These are phyloP conservation scores for Leishmania amazonensis DNA, from an alignment of 208 protist species.

Conservation along the genomic window DNA sequence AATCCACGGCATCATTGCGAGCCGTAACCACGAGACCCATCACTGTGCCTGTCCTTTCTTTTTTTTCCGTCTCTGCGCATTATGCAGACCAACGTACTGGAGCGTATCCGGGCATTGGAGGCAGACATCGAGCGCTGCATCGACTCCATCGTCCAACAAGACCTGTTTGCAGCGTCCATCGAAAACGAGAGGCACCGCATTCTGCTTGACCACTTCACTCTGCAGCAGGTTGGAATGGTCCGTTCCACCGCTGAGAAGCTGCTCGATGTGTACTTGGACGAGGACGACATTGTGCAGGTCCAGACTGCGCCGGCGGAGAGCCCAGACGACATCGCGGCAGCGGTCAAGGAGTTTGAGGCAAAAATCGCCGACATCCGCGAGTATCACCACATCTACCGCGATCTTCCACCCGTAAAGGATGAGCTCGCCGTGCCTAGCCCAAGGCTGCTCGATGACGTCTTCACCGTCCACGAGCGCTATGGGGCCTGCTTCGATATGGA, in stretches of 20 bases:
- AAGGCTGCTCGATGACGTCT: slow-evolving; percentile 55
- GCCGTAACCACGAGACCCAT: background rate
- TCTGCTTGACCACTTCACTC: slow-evolving; percentile 76
- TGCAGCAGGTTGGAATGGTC: slow-evolving; percentile 59
- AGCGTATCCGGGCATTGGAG: slow-evolving; percentile 80
- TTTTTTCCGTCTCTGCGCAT: background rate
- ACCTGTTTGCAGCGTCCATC: slow-evolving; percentile 49
- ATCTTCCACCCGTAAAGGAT: slow-evolving; percentile 57
- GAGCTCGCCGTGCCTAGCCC: slow-evolving; percentile 58
- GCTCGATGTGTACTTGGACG: slow-evolving; percentile 83
- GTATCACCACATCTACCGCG: slow-evolving; percentile 78
- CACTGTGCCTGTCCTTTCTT: background rate
- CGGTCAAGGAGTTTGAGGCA: slow-evolving; percentile 74
- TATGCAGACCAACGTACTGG: slow-evolving; percentile 73
- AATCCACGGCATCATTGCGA: background rate
- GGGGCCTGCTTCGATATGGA: slow-evolving; percentile 82
- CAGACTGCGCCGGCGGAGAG: slow-evolving; percentile 60
- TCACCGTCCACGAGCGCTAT: slow-evolving; percentile 59
- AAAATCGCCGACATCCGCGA: slow-evolving; percentile 83
- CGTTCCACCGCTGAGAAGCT: slow-evolving; percentile 68
- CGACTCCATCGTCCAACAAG: slow-evolving; percentile 86
- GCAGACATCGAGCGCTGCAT: slow-evolving; percentile 80
- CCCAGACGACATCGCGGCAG: slow-evolving; percentile 45
- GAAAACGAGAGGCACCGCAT: slow-evolving; percentile 76
- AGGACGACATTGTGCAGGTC: slow-evolving; percentile 78